Percentiles rank a stretch among this genome's conserved stretches.
Conservation (phyloP, 225 moss, liverwort and hornwort genomes). For the Physcomitrium patens region DNA sequence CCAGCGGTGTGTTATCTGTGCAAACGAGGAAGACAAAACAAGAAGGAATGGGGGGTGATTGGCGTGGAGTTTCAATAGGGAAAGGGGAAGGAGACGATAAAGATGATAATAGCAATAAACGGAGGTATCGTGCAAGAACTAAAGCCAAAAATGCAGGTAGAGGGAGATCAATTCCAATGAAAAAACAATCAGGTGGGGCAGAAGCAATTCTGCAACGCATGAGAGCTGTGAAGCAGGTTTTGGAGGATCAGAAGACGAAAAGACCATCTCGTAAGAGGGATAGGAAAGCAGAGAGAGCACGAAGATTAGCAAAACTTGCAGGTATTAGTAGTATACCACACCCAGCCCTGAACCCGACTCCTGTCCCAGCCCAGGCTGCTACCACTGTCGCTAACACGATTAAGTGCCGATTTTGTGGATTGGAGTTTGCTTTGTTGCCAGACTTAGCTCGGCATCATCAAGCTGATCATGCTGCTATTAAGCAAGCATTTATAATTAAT, state of each 20-base stretch:
- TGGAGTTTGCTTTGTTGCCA: conserved; percentile 50
- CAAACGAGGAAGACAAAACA: conserved; percentile 32
- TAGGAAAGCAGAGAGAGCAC: conserved; percentile 69
- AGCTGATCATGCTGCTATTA: conserved; percentile 64
- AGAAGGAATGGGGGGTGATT: conserved; percentile 36
- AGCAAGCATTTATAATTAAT: conserved; percentile 67
- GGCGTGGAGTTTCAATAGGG: conserved; percentile 29
- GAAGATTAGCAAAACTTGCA: conserved; percentile 58
- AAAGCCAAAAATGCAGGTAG: conserved; percentile 53
- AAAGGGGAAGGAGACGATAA: conserved; percentile 38
- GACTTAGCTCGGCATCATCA: conserved; percentile 60
- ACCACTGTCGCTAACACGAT: conserved; percentile 16
- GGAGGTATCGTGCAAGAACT: conserved; percentile 67
- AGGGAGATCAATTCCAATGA: conserved; percentile 47
- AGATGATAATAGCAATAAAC: conserved; percentile 50
- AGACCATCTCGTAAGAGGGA: conserved; percentile 66
- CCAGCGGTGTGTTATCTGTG: conserved; percentile 38
- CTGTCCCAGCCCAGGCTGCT: too few species aligned
- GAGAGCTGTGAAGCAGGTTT: conserved; percentile 71
- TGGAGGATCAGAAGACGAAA: conserved; percentile 50
- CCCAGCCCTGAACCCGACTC: not conserved
- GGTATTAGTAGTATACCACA: conserved; percentile 39
- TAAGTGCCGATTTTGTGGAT: conserved; percentile 63
- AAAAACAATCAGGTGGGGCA: conserved; percentile 64
- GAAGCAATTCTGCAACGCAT: conserved; percentile 69